phyloP scores from a whole-genome alignment of 768 basidiomycete species.

The Bullera alba region DNA sequence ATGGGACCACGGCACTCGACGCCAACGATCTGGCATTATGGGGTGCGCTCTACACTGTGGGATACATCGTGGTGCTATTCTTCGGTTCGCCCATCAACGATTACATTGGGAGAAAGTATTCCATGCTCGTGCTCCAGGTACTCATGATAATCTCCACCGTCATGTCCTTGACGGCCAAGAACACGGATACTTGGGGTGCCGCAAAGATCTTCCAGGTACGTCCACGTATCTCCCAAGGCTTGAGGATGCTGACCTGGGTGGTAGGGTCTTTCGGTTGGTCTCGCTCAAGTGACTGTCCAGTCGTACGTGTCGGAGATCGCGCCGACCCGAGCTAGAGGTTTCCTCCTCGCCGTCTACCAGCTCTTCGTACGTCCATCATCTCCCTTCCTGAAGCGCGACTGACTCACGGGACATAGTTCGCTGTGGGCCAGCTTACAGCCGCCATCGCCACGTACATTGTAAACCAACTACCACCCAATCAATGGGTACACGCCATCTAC shows the following conservation, averaged over 20 bases:
- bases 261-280: conserved; percentile 15
- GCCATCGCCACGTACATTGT: conserved; percentile 7
- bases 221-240: not conserved
- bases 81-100: not conserved
- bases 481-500: conserved; percentile 1
- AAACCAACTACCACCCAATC: not conserved
- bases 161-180: not conserved
- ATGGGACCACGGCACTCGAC: not conserved
- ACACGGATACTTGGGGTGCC: not conserved
- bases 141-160: not conserved
- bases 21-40: conserved; percentile 1
- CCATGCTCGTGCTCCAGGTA: not conserved
- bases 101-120: not conserved
- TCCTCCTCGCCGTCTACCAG: conserved; percentile 14
- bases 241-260: not conserved
- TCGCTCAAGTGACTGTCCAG: conserved; percentile 20
- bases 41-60: not conserved
- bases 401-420: conserved; percentile 4
- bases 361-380: conserved; percentile 3
- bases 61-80: not conserved
- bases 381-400: not conserved
- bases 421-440: conserved; percentile 6
- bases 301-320: conserved; percentile 29
- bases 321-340: conserved; percentile 24
- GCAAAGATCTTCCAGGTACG: not conserved